A percentile compares a stretch with the other conserved stretches of the same genome.
Conservation (phyloP, 1,139 yeast genomes). For the Torulaspora pretoriensis region DNA sequence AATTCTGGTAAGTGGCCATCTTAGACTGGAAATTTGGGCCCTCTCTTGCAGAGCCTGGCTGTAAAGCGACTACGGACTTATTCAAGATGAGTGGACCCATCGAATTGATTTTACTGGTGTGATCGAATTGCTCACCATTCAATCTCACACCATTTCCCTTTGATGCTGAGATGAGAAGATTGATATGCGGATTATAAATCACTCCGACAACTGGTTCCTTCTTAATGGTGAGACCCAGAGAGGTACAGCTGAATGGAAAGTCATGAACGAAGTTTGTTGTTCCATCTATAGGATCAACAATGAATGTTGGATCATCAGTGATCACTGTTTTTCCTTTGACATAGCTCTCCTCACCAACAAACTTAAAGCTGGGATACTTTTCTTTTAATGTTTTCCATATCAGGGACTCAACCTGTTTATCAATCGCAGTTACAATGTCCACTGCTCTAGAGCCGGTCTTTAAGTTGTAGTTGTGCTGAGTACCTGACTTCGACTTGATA, state of each 20-base stretch:
- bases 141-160: slow-evolving; percentile 51
- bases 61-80: slow-evolving; percentile 53
- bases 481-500: slow-evolving; percentile 48
- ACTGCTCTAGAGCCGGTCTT: slow-evolving; percentile 46
- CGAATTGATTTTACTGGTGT: slow-evolving; percentile 26
- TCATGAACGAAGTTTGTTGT: slow-evolving; percentile 58
- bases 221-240: slow-evolving; percentile 51
- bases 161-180: slow-evolving; percentile 48
- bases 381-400: slow-evolving; percentile 41
- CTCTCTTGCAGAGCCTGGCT: slow-evolving; percentile 55
- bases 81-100: slow-evolving; percentile 43
- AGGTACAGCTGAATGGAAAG: slow-evolving; percentile 57
- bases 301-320: slow-evolving; percentile 52
- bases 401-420: slow-evolving; percentile 50
- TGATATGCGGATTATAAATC: slow-evolving; percentile 51
- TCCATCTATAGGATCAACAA: slow-evolving; percentile 61
- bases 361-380: slow-evolving; percentile 46
- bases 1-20: slow-evolving; percentile 43
- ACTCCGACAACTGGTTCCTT: slow-evolving; percentile 54
- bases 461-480: slow-evolving; percentile 49
- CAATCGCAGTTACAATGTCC: slow-evolving; percentile 57
- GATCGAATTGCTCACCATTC: slow-evolving; percentile 43
- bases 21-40: slow-evolving; percentile 49
- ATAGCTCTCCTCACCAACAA: slow-evolving; percentile 59
- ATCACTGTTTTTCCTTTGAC: slow-evolving; percentile 45